Evolutionary conservation across 331 rosid genomes (phyloP).

Genomic region (Rhamnella rubrinervis): DNA sequence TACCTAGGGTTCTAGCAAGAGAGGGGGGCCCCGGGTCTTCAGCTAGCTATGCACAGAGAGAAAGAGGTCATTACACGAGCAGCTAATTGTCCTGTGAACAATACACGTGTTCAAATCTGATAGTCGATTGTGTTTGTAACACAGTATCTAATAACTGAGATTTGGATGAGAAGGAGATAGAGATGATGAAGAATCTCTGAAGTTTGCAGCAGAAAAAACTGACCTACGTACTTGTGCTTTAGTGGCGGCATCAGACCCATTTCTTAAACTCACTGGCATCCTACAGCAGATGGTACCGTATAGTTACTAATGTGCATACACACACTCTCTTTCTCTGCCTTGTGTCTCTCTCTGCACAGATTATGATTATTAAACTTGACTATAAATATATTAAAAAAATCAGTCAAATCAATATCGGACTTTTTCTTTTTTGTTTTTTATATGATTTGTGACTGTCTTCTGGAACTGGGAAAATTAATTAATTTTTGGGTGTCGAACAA

Average conservation of each 20-base stretch:
- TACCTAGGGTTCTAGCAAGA: too few species aligned
- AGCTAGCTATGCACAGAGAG: too few species aligned
- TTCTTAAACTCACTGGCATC: too few species aligned
- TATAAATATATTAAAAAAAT: background rate
- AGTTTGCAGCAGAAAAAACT: background rate
- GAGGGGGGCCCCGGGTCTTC: too few species aligned
- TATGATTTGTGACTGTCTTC: background rate
- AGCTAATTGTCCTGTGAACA: conserved; percentile 16
- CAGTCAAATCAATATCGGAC: background rate
- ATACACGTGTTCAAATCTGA: background rate
- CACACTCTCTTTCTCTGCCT: conserved; percentile 1
- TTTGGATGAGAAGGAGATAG: background rate
- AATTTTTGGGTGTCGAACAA: background rate
- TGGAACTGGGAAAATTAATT: background rate
- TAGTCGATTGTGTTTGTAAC: too few species aligned
- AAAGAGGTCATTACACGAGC: background rate
- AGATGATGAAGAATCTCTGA: background rate
- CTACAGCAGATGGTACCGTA: background rate
- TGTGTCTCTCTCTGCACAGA: background rate
- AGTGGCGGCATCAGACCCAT: conserved; percentile 9
- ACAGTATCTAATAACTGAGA: background rate
- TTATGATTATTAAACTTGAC: background rate
- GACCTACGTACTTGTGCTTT: conserved; percentile 4
- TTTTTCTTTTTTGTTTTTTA: background rate
- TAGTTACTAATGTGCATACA: too few species aligned